These are phyloP conservation scores for Saccharomycopsis sp. DNA, from an alignment of 805 yeast genomes.

Conservation along the genomic window DNA sequence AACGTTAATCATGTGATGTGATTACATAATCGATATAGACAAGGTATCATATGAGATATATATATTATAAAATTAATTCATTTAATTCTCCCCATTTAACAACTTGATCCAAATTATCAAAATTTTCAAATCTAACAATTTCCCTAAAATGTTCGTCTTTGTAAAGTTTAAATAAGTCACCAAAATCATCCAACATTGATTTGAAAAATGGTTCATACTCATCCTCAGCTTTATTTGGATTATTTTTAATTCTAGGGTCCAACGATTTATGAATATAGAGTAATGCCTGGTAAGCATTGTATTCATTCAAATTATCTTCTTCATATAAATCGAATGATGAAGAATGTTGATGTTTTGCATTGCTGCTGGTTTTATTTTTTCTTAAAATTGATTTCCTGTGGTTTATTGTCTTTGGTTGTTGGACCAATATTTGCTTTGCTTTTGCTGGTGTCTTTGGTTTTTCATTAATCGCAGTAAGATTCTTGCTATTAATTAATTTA, in stretches of 20 bases:
- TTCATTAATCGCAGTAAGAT: conserved; percentile 9
- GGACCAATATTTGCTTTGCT: conserved; percentile 1
- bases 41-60: too few relatives aligned
- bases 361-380: conserved; percentile 22
- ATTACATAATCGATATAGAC: too few relatives aligned
- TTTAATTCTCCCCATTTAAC: conserved; percentile 22
- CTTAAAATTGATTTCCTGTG: conserved; percentile 17
- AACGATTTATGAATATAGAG: conserved; percentile 29
- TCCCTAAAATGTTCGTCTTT: conserved; percentile 21
- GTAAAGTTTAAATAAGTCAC: conserved; percentile 9
- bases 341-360: background rate
- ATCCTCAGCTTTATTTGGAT: conserved; percentile 1
- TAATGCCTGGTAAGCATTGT: conserved; percentile 20
- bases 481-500: conserved; percentile 38
- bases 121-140: conserved; percentile 25
- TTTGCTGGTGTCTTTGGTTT: background rate
- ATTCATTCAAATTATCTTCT: conserved; percentile 23
- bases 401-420: background rate
- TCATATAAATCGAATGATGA: background rate
- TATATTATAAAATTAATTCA: conserved; percentile 9
- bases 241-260: conserved; percentile 30
- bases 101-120: conserved; percentile 25
- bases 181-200: conserved; percentile 12
- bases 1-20: too few relatives aligned
- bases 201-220: conserved; percentile 14